phyloP scores from a whole-genome alignment of 2,329 filamentous ascomycete genomes.

The Aspergillus pseudoviridinutans region DNA sequence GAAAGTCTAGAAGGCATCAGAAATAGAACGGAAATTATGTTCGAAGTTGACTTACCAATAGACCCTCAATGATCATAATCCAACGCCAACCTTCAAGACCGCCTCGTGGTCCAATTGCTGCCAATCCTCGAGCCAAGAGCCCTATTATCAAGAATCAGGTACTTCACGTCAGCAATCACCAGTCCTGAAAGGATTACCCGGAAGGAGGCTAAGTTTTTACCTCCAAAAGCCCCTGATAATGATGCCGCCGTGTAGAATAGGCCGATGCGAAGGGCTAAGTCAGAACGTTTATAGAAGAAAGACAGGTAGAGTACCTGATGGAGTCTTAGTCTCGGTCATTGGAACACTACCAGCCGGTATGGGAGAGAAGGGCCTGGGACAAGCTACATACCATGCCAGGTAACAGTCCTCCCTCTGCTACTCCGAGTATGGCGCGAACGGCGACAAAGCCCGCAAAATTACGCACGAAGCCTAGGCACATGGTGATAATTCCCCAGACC shows the following conservation, averaged over 20 bases:
- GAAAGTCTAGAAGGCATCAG: conserved; percentile 45
- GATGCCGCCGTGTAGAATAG: conserved; percentile 66
- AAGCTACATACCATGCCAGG: conserved; percentile 57
- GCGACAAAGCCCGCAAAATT: conserved; percentile 54
- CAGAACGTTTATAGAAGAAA: conserved; percentile 56
- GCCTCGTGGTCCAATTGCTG: conserved; percentile 54
- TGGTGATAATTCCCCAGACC: conserved; percentile 56
- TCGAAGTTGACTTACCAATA: conserved; percentile 22
- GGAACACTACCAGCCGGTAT: background rate
- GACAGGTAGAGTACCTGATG: conserved; percentile 60
- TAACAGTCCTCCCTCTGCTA: conserved; percentile 62
- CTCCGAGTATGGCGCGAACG: conserved; percentile 58
- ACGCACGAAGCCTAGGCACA: conserved; percentile 36
- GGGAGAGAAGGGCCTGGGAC: background rate
- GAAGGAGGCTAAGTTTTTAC: conserved; percentile 18
- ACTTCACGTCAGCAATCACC: background rate
- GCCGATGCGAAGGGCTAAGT: conserved; percentile 61
- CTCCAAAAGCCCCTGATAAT: conserved; percentile 61
- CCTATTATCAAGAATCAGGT: conserved; percentile 25
- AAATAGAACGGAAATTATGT: background rate
- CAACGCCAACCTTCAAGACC: conserved; percentile 57
- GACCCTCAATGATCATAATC: conserved; percentile 60
- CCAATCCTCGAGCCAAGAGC: conserved; percentile 58
- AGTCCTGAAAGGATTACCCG: background rate
- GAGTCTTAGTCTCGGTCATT: conserved; percentile 5